Evolutionary conservation across 2,329 filamentous ascomycete species (phyloP).

Genomic region (Chrysosporium queenslandicum): DNA sequence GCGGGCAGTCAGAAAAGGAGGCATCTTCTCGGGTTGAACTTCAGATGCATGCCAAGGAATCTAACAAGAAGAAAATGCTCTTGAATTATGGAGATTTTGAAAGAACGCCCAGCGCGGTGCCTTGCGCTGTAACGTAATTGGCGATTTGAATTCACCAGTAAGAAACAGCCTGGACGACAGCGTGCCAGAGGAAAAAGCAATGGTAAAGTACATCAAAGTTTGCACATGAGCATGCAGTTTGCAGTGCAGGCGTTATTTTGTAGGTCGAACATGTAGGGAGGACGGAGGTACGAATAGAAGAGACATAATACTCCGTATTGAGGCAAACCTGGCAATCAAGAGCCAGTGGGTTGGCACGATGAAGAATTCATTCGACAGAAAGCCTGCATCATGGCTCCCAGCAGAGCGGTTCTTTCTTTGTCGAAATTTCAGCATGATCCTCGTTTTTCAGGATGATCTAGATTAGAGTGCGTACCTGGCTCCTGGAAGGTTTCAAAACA

Average conservation of each 20-base stretch:
- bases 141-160: not conserved
- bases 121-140: not conserved
- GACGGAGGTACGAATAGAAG: not conserved
- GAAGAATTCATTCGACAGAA: not conserved
- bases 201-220: not conserved
- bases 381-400: not conserved
- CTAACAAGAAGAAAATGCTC: not conserved
- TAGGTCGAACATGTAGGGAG: not conserved
- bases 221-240: not conserved
- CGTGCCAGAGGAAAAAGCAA: not conserved
- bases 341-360: not conserved
- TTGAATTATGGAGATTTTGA: not conserved
- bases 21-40: not conserved
- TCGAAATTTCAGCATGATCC: not conserved
- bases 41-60: not conserved
- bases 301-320: not conserved
- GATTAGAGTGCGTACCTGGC: constrained; percentile 9
- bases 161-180: not conserved
- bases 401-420: constrained; percentile 7
- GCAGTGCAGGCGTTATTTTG: not conserved
- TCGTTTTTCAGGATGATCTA: not conserved
- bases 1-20: not conserved
- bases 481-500: constrained; percentile 11
- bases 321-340: not conserved
- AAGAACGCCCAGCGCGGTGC: constrained; percentile 9